Conservation (phyloP, 2,329 filamentous ascomycete species). For the Chaetothyriales sp. region DNA sequence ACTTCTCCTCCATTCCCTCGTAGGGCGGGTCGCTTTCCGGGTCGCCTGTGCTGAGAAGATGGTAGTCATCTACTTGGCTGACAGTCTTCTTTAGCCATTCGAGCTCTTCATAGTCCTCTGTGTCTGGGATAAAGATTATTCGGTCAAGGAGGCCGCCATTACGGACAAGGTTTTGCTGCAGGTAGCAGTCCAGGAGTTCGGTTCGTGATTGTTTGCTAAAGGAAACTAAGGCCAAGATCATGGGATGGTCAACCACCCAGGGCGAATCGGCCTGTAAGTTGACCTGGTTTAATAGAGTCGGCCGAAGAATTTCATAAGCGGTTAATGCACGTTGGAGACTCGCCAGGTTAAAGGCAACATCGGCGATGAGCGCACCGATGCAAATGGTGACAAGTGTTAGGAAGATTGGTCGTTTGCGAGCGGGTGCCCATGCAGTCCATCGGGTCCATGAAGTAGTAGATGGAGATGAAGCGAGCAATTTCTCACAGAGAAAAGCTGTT, state of each 20-base stretch:
- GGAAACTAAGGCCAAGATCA: not conserved
- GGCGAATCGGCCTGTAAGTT: not conserved
- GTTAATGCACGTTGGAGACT: not conserved
- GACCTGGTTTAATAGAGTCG: not conserved
- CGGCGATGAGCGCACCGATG: not conserved
- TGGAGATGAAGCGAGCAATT: not conserved
- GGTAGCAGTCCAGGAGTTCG: conserved; percentile 30
- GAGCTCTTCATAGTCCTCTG: conserved; percentile 23
- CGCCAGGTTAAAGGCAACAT: not conserved
- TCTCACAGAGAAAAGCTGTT: not conserved
- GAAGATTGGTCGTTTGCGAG: not conserved
- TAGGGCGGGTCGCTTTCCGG: conserved; percentile 21
- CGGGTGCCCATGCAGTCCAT: not conserved
- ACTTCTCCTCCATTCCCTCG: conserved; percentile 6
- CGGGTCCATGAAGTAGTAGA: not conserved
- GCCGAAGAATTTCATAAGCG: not conserved
- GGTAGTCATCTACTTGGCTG: not conserved
- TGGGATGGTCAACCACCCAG: not conserved
- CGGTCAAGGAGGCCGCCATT: conserved; percentile 31
- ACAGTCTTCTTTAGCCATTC: conserved; percentile 24
- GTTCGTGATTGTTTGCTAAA: not conserved
- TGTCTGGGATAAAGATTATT: conserved; percentile 31
- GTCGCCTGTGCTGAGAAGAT: conserved; percentile 10
- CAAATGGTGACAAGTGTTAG: not conserved
- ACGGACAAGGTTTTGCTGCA: conserved; percentile 28